Base-by-base conservation (phyloP, 192 early-diverging fungal genomes). In the Backusella morwellensis region DNA sequence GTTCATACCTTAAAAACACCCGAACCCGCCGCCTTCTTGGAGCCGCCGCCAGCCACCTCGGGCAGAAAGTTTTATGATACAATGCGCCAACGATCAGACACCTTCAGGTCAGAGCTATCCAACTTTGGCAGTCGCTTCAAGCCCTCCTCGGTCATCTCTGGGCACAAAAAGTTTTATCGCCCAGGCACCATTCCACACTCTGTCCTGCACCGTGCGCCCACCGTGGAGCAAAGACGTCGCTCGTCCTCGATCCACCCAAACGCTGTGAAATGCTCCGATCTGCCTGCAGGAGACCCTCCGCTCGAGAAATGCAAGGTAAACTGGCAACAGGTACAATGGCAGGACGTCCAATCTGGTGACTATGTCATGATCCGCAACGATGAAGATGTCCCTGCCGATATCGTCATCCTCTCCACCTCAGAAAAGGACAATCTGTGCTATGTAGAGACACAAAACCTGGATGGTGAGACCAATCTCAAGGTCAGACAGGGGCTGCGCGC, bases 391-490 rank as follows among this genome's bases (percentile, higher is more conserved):
- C 98, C 98, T 1, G 98, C 95, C 2, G 98, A 99, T 84, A 79
- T 98, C 19, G 81, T 97, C n/a, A 89, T 98, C 77, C 86, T 99
- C 17, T 88, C 90, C 9, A 90, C 95, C 14, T 94, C 92, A 35
- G 98, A 96, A 73, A 86, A 89, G 12, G 95, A 96, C 74, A 91
- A 92, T 42, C 77, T 93, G 3, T 97, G 95, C 74, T 98, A 94
- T 81, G 89, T 97, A 19, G 98, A 99, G 82, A 99, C 98, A 1
- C 97, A 99, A 77, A 97, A 98, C 74, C 86, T 99, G 67, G 98
- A 99, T 74, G 98, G 98, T 74, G 98, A 99, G 81, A 99, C 98
- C 8, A 99, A 98, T 78, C 85, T 99, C 35, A 99, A 99, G 83
- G 90, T 95, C 36, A 91, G 95, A 68, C 86, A 91, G 38, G 89